These are phyloP conservation scores for Trichoderma sp. DNA, from an alignment of 2,329 filamentous ascomycete genomes.

Conservation along the genomic window DNA sequence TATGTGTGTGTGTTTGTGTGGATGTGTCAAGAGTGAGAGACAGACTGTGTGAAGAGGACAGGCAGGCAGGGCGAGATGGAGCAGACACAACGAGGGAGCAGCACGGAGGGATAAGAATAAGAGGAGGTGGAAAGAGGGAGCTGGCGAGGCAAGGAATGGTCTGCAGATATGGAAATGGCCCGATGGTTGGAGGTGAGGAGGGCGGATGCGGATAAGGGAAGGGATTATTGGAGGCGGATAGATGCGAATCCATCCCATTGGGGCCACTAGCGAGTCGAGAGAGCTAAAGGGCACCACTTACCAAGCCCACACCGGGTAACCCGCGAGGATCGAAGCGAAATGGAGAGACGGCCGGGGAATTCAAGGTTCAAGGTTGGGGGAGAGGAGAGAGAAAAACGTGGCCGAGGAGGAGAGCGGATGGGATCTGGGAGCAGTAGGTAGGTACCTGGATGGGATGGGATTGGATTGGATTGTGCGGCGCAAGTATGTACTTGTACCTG, in stretches of 20 bases:
- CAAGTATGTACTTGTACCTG: neutral
- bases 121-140: neutral
- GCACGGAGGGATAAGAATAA: neutral
- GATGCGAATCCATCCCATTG: conserved; percentile 16
- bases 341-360: conserved; percentile 10
- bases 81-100: neutral
- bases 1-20: neutral
- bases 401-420: neutral
- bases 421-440: neutral
- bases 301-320: conserved; percentile 15
- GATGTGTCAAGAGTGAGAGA: neutral
- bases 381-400: neutral
- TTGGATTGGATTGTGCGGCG: neutral
- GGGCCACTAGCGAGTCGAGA: conserved; percentile 11
- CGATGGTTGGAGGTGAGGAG: conserved; percentile 14
- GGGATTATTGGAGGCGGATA: conserved; percentile 7
- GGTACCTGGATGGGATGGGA: neutral
- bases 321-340: conserved; percentile 14
- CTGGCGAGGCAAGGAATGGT: neutral
- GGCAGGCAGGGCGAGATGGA: conserved; percentile 1
- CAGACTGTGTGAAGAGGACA: neutral
- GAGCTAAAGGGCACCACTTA: conserved; percentile 16
- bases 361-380: neutral
- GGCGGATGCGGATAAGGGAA: neutral
- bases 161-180: conserved; percentile 11